Evolutionary conservation across 768 basidiomycete species (phyloP), one percentile per base, ranked within the genome.

Genomic region (Russula dissimulans): DNA sequence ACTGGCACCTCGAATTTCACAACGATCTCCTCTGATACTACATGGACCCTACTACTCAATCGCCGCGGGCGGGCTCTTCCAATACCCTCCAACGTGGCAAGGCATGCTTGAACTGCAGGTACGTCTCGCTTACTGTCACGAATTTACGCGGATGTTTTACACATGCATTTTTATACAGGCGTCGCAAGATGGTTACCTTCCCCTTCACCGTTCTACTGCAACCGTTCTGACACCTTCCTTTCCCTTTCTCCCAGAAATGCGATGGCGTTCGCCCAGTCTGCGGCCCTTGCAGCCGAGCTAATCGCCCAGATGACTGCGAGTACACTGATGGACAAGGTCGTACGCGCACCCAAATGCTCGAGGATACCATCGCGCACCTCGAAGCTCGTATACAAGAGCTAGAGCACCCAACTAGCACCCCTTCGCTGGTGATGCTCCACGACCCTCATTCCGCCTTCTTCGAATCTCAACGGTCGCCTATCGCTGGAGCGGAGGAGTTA

Each of bases 231-330:
- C 34, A 29, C 38, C 14, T 12, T 29, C 17, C 48, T 44, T 17
- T 54, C 42, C 15, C 31, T n/a, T 12, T 60, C 7, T 32, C n/a
- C 10, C 56, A 83, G 85, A 85, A 80, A 78, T 87, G 85, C 60
- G 85, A 87, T 64, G 84, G 84, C 17, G 66, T 68, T 3, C 81
- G 80, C 62, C 86, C 85, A 3, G 72, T 78, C n/a, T 87, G 85
- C 68, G 82, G 83, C 0, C 84, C 81, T 44, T 87, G 85, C 71
- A 69, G 73, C 39, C 71, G 75, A 8, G 78, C 80, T 42, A 80
- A 82, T 39, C 81, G 83, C 57, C 76, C 77, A 41, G 84, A 85
- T 49, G 82, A 82, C n/a, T 87, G 85, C 69, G 84, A 86, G 71
- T 87, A 85, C 69, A 75, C 81, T 5, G 85, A 86, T 65, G 81